Conservation (phyloP, 345 rosid species). For the Euphorbia tirucalli region DNA sequence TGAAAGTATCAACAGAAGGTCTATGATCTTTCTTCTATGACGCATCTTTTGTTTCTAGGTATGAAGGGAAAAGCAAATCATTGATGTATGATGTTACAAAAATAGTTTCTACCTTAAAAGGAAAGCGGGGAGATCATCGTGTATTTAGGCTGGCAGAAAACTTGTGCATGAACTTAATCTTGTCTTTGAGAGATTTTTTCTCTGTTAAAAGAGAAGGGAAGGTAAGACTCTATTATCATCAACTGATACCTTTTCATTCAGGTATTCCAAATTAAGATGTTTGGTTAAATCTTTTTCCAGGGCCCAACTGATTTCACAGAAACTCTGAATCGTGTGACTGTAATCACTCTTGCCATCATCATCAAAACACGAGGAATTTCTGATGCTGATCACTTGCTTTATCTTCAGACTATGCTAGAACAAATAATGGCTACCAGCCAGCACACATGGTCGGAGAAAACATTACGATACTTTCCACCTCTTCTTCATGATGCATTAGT, state of each 20-base stretch:
- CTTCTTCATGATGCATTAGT: conserved; percentile 71
- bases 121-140: conserved; percentile 96
- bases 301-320: conserved; percentile 98
- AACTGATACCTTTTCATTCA: conserved; percentile 13
- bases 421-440: conserved; percentile 86
- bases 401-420: conserved; percentile 86
- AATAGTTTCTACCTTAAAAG: conserved; percentile 87
- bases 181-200: conserved; percentile 89
- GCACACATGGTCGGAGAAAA: conserved; percentile 96
- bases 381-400: conserved; percentile 90
- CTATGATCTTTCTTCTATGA: neutral
- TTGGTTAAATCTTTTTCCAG: conserved; percentile 43
- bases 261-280: conserved; percentile 18
- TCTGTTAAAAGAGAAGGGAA: conserved; percentile 90
- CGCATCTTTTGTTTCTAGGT: neutral
- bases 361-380: conserved; percentile 97
- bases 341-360: conserved; percentile 87
- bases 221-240: conserved; percentile 36
- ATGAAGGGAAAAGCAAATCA: conserved; percentile 73
- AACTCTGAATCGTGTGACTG: conserved; percentile 81
- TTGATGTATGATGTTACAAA: conserved; percentile 95
- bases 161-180: conserved; percentile 86
- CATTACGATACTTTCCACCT: conserved; percentile 74
- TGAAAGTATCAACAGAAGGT: neutral
- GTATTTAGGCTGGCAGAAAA: conserved; percentile 90